These are phyloP conservation scores for Debaryomycetaceae sp. DNA, from an alignment of 1,139 yeast species.

Conservation along the genomic window DNA sequence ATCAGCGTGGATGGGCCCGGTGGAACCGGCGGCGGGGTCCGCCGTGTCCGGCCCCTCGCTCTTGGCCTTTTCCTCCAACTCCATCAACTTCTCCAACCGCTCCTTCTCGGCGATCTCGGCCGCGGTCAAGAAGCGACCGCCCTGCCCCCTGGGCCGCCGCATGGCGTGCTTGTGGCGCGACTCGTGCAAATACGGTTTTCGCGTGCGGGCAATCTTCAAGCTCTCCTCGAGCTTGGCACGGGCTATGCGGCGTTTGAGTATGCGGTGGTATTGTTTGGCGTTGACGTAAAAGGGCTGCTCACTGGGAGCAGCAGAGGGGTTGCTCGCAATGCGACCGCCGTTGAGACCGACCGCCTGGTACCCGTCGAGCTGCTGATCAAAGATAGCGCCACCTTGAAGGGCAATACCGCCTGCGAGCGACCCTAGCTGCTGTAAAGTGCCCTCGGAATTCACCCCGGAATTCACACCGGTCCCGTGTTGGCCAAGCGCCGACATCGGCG, in stretches of 20 bases:
- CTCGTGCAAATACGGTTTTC: conserved; percentile 94
- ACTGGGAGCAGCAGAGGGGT: too few relatives aligned
- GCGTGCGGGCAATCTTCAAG: conserved; percentile 79
- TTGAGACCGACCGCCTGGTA: too few relatives aligned
- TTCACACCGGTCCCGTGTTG: too few relatives aligned
- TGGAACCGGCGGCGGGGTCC: background rate
- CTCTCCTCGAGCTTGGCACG: conserved; percentile 90
- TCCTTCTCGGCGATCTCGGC: conserved; percentile 92
- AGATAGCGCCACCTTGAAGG: too few relatives aligned
- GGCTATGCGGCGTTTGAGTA: conserved; percentile 86
- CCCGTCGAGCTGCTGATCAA: too few relatives aligned
- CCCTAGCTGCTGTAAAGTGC: too few relatives aligned
- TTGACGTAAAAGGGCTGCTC: conserved; percentile 97
- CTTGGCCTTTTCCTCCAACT: conserved; percentile 25
- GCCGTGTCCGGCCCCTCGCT: conserved; percentile 1
- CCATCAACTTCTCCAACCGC: conserved; percentile 46
- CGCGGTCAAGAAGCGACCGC: conserved; percentile 94
- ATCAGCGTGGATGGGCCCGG: too few relatives aligned
- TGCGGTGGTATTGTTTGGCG: conserved; percentile 96
- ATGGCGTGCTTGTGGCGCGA: conserved; percentile 98
- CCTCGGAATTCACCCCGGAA: too few relatives aligned
- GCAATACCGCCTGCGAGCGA: too few relatives aligned
- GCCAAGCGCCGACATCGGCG: too few relatives aligned
- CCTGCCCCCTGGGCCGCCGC: conserved; percentile 99
- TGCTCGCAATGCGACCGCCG: too few relatives aligned